Conservation (phyloP, 2,329 filamentous ascomycete species). For the Metarhizium brunneum region DNA sequence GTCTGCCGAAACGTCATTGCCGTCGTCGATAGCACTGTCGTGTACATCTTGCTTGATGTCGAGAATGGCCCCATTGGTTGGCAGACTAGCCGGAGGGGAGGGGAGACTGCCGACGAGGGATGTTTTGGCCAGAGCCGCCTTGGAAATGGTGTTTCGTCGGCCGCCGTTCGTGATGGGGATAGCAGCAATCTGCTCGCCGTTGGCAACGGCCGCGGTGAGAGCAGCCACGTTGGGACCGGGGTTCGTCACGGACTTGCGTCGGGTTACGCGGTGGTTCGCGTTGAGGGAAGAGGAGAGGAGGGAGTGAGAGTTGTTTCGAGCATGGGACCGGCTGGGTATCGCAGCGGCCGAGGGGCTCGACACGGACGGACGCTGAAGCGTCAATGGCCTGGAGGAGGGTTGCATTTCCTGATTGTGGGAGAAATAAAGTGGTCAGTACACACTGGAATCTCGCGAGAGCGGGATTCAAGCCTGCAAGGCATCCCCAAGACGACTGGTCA, state of each 20-base stretch:
- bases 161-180: constrained; percentile 48
- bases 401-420: constrained; percentile 46
- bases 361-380: constrained; percentile 51
- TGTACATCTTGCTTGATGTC: constrained; percentile 40
- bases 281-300: constrained; percentile 70
- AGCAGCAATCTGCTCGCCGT: constrained; percentile 48
- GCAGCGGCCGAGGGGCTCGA: constrained; percentile 49
- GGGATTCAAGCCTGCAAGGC: constrained; percentile 19
- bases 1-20: constrained; percentile 46
- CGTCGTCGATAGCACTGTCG: constrained; percentile 62
- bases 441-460: constrained; percentile 20
- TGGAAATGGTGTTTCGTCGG: constrained; percentile 63
- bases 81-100: constrained; percentile 59
- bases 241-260: constrained; percentile 86
- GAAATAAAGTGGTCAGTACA: constrained; percentile 23
- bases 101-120: constrained; percentile 44
- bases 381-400: constrained; percentile 57
- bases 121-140: constrained; percentile 29
- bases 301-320: constrained; percentile 73
- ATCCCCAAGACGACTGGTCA: constrained; percentile 16
- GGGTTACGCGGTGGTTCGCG: constrained; percentile 74
- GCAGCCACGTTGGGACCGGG: constrained; percentile 65
- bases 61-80: constrained; percentile 43
- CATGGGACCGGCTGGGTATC: constrained; percentile 51
- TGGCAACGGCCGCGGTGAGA: constrained; percentile 62